A percentile compares a stretch with the other conserved stretches of the same genome.
phyloP scores from a whole-genome alignment of 371 early-diverging fungal genomes.

The Lichtheimia corymbifera region DNA sequence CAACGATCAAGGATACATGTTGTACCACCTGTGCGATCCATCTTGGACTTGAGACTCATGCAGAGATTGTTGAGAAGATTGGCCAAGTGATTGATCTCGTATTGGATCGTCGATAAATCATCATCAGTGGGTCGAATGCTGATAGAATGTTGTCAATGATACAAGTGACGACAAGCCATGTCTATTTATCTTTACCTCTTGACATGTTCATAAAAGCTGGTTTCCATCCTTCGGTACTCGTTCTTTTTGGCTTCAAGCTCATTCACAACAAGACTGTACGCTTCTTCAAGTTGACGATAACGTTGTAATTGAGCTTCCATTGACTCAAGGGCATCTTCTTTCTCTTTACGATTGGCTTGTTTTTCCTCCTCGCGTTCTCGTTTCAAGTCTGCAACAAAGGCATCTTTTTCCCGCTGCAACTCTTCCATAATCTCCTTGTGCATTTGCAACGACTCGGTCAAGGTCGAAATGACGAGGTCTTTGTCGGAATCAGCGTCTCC shows the following conservation, averaged over 20 bases:
- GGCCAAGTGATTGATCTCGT: conserved; percentile 39
- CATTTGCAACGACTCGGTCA: conserved; percentile 40
- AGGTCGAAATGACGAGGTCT: conserved; percentile 39
- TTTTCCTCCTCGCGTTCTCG: conserved; percentile 29
- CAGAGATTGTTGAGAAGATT: conserved; percentile 44
- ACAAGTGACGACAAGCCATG: no score
- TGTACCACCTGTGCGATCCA: conserved; percentile 34
- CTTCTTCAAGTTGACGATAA: conserved; percentile 26
- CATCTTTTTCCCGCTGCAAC: conserved; percentile 37
- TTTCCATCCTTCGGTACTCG: conserved; percentile 37
- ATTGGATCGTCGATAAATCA: conserved; percentile 49
- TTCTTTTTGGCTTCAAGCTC: conserved; percentile 40
- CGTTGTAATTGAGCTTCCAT: conserved; percentile 24
- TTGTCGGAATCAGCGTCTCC: conserved; percentile 36
- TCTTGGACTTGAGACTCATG: conserved; percentile 41
- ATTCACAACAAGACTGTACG: conserved; percentile 14
- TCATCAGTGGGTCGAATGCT: conserved; percentile 53
- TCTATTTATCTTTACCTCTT: no score
- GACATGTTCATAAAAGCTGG: conserved; percentile 44
- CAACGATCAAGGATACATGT: conserved; percentile 23
- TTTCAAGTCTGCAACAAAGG: conserved; percentile 21
- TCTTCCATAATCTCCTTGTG: conserved; percentile 45
- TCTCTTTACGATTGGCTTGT: conserved; percentile 14
- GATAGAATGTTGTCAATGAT: neutral
- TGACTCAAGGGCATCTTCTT: conserved; percentile 13